A percentile compares a stretch with the other conserved stretches of the same genome.
These are phyloP conservation scores for Leptodermis oblonga DNA, from an alignment of 257 asterid species.

Conservation along the genomic window DNA sequence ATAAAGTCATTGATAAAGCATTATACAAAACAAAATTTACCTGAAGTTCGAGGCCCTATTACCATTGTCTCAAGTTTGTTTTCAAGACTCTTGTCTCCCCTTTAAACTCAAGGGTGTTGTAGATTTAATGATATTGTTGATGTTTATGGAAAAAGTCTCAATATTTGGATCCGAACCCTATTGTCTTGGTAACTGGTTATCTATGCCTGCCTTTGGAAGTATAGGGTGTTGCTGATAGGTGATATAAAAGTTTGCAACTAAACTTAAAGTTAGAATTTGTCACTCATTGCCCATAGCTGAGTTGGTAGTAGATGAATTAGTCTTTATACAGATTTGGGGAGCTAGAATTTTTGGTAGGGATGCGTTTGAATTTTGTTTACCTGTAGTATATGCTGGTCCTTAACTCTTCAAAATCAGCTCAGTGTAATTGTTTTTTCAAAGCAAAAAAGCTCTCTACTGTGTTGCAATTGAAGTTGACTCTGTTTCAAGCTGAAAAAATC, in stretches of 20 bases:
- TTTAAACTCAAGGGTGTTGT: neutral
- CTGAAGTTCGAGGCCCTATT: conserved; percentile 94
- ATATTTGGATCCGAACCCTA: neutral
- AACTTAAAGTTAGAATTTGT: neutral
- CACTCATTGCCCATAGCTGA: neutral
- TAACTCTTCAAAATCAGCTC: neutral
- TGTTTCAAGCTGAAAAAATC: neutral
- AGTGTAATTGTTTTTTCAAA: neutral
- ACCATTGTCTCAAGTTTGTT: conserved; percentile 88
- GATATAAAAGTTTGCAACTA: neutral
- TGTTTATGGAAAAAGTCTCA: neutral
- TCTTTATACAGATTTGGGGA: neutral
- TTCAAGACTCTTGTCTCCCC: neutral
- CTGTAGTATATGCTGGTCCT: neutral
- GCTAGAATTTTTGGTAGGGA: neutral
- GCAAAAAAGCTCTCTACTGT: neutral
- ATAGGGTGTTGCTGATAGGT: neutral
- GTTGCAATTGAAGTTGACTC: neutral
- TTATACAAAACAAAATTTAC: conserved; percentile 84
- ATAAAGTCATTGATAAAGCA: conserved; percentile 83
- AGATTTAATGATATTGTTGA: too few relatives aligned
- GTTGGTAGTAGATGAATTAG: neutral
- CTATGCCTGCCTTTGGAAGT: neutral
- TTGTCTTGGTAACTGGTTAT: too few relatives aligned
- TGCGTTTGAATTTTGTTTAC: neutral